Conservation (phyloP, 306 rosid genomes). For the Trifolium fragiferum region DNA sequence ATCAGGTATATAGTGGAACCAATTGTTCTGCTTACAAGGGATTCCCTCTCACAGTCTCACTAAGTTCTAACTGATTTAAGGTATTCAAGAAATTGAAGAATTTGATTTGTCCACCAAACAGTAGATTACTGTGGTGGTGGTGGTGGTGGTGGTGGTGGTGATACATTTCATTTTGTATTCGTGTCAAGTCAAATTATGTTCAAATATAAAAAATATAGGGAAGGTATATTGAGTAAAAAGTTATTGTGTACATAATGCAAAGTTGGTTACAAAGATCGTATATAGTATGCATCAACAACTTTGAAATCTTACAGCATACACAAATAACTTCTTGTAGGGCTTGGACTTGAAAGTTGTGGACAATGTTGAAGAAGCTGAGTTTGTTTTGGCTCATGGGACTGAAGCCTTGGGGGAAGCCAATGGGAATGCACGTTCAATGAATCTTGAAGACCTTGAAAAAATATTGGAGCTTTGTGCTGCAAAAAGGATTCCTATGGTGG, state of each 20-base stretch:
- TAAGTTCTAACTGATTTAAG: conserved; percentile 7
- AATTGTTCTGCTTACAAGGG: conserved; percentile 20
- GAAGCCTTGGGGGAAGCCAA: conserved; percentile 87
- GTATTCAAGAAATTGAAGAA: conserved; percentile 23
- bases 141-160: conserved; percentile 36
- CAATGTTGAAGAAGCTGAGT: conserved; percentile 80
- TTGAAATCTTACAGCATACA: conserved; percentile 24
- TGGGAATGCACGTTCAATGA: conserved; percentile 66
- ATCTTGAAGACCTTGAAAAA: conserved; percentile 75
- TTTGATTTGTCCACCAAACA: conserved; percentile 24
- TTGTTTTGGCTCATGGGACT: conserved; percentile 92
- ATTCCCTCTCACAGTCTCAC: conserved; percentile 5
- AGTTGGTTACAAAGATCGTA: conserved; percentile 19
- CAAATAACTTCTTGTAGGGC: conserved; percentile 59
- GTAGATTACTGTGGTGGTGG: not conserved
- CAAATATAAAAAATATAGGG: not conserved
- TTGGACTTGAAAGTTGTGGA: conserved; percentile 81
- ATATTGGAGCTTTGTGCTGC: conserved; percentile 81
- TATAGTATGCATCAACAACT: conserved; percentile 18
- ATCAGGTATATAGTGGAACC: conserved; percentile 25
- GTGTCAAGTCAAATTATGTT: conserved; percentile 19
- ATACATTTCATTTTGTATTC: conserved; percentile 18
- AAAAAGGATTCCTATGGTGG: conserved; percentile 92
- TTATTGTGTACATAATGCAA: not conserved
- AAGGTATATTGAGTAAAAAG: not conserved